These are phyloP conservation scores for Biscogniauxia mediterranea DNA, from an alignment of 2,329 filamentous ascomycete genomes.

Conservation along the genomic window DNA sequence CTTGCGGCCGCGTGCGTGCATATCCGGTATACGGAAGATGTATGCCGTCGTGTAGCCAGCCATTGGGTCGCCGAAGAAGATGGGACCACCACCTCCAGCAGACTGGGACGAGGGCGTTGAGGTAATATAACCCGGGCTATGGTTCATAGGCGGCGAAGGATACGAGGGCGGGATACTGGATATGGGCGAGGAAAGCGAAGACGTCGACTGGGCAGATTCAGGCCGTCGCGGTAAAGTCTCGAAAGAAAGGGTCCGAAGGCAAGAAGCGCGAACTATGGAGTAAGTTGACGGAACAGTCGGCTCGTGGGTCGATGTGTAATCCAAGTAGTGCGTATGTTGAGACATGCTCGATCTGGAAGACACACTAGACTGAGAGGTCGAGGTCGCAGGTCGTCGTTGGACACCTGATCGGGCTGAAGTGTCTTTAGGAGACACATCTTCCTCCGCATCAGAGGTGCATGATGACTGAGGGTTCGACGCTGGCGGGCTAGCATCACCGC, in stretches of 20 bases:
- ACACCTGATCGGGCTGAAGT: constrained; percentile 31
- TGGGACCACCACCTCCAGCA: constrained; percentile 60
- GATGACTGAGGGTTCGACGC: constrained; percentile 47
- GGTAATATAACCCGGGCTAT: constrained; percentile 49
- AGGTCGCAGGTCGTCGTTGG: constrained; percentile 43
- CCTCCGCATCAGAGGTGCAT: constrained; percentile 53
- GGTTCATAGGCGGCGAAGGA: constrained; percentile 35
- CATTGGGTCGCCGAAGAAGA: constrained; percentile 65
- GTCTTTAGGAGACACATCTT: constrained; percentile 35
- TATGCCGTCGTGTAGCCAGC: constrained; percentile 69
- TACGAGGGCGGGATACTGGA: constrained; percentile 41
- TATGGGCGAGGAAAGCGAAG: constrained; percentile 25
- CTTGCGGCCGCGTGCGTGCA: constrained; percentile 65
- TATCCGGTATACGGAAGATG: constrained; percentile 67
- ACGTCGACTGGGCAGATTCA: constrained; percentile 35
- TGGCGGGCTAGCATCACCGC: constrained; percentile 48
- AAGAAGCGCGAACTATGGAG: constrained; percentile 65
- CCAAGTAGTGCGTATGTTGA: constrained; percentile 62
- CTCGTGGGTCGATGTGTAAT: constrained; percentile 68
- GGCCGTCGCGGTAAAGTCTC: constrained; percentile 62
- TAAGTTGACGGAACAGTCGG: constrained; percentile 61
- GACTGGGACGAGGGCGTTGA: constrained; percentile 48
- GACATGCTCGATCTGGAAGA: constrained; percentile 48
- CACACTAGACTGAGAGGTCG: constrained; percentile 51
- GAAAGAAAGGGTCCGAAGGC: constrained; percentile 63